Evolutionary conservation across 148 eudicot genomes (phyloP).

Genomic region (Gaultheria prostrata): DNA sequence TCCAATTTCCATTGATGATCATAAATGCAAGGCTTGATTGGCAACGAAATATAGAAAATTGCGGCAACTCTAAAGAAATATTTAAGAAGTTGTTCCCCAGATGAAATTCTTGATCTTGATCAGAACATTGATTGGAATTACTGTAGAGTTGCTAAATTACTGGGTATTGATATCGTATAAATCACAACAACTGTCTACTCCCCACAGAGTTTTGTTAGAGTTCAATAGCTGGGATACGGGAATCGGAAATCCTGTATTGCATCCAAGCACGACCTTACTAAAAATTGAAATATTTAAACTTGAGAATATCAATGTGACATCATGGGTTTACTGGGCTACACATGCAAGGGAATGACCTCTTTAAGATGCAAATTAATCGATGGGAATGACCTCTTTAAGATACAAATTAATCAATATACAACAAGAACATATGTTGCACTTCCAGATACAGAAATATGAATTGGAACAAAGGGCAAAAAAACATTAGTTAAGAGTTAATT

Average conservation of each 20-base stretch:
- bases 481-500: conserved; percentile 21
- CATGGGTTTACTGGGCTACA: background rate
- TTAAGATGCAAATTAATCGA: background rate
- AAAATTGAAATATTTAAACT: background rate
- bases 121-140: no score
- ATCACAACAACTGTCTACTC: background rate
- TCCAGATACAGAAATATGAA: background rate
- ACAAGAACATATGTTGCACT: background rate
- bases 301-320: background rate
- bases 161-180: no score
- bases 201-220: no score
- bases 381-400: background rate
- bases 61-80: background rate
- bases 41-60: background rate
- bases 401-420: background rate
- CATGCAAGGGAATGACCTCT: background rate
- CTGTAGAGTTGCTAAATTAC: no score
- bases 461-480: background rate
- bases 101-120: no score
- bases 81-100: background rate
- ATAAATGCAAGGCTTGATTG: background rate
- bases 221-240: no score
- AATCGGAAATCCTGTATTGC: no score
- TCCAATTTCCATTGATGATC: no score
- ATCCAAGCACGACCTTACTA: background rate